Evolutionary conservation across 2,329 filamentous ascomycete species (phyloP).

Genomic region (Plenodomus lindquistii): DNA sequence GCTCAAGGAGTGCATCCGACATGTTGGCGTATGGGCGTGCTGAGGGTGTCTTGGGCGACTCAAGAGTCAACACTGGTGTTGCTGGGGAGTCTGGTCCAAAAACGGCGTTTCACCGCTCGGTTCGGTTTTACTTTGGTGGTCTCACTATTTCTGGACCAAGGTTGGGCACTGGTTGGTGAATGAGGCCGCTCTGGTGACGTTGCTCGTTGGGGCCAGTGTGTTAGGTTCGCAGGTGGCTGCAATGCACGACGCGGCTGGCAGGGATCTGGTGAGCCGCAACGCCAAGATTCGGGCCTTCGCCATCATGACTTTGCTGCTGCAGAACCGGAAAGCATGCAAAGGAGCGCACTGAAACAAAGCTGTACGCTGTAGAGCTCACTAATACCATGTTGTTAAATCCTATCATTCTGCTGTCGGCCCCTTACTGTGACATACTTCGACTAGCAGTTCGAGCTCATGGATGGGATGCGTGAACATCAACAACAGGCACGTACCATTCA

Average conservation of each 20-base stretch:
- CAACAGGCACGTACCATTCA: neutral
- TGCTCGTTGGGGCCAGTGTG: neutral
- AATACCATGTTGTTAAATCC: too few relatives aligned
- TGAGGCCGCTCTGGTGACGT: neutral
- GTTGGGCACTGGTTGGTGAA: neutral
- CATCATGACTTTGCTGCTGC: too few relatives aligned
- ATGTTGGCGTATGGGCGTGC: constrained; percentile 46
- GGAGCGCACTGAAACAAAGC: too few relatives aligned
- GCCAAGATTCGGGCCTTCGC: neutral
- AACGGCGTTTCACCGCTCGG: constrained; percentile 1
- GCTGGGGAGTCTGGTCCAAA: neutral
- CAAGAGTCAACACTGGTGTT: neutral
- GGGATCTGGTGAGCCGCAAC: neutral
- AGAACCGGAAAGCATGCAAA: too few relatives aligned
- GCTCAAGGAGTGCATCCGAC: constrained; percentile 79
- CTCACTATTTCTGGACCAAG: neutral
- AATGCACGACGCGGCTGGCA: neutral
- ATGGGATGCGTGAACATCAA: too few relatives aligned
- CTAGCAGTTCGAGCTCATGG: too few relatives aligned
- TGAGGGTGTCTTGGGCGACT: neutral
- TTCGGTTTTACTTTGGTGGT: neutral
- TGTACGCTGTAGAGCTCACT: too few relatives aligned
- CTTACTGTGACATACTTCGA: too few relatives aligned
- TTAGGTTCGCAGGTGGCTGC: neutral
- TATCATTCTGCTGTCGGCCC: too few relatives aligned